A percentile compares a stretch with the other conserved stretches of the same genome.
Conservation (phyloP, 768 basidiomycete species). For the Gelatoporia subvermispora region DNA sequence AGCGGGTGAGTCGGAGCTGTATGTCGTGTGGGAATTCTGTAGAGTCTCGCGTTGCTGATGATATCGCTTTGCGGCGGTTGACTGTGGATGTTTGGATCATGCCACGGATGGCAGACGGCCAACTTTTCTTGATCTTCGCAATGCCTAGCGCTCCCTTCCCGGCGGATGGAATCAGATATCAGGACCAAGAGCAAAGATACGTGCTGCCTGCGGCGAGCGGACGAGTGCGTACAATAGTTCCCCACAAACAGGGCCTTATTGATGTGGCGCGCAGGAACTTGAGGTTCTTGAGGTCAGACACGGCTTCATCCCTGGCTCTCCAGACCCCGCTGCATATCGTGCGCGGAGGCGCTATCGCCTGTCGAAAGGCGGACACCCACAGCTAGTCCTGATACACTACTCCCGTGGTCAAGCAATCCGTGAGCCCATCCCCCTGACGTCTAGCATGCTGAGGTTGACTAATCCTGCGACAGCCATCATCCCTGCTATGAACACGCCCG, state of each 20-base stretch:
- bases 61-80: not conserved
- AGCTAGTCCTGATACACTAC: slow-evolving; percentile 76
- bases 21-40: not conserved
- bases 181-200: slow-evolving; percentile 65
- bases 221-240: slow-evolving; percentile 41
- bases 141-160: slow-evolving; percentile 58
- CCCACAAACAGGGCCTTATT: not conserved
- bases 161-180: slow-evolving; percentile 72
- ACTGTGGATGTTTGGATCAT: not conserved
- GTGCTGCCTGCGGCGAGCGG: slow-evolving; percentile 42
- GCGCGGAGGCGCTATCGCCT: slow-evolving; percentile 69
- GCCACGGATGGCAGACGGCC: slow-evolving; percentile 45
- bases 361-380: slow-evolving; percentile 65
- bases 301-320: slow-evolving; percentile 68
- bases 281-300: slow-evolving; percentile 71
- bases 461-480: slow-evolving; percentile 43
- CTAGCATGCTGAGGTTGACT: not conserved
- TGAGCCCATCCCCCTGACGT: slow-evolving; percentile 32
- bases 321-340: slow-evolving; percentile 62
- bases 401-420: slow-evolving; percentile 57
- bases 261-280: slow-evolving; percentile 50
- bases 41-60: not conserved
- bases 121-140: slow-evolving; percentile 62
- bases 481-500: slow-evolving; percentile 55
- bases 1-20: slow-evolving; percentile 40